These are phyloP conservation scores for Platismatia glauca DNA, from an alignment of 495 filamentous ascomycete species.

Conservation along the genomic window DNA sequence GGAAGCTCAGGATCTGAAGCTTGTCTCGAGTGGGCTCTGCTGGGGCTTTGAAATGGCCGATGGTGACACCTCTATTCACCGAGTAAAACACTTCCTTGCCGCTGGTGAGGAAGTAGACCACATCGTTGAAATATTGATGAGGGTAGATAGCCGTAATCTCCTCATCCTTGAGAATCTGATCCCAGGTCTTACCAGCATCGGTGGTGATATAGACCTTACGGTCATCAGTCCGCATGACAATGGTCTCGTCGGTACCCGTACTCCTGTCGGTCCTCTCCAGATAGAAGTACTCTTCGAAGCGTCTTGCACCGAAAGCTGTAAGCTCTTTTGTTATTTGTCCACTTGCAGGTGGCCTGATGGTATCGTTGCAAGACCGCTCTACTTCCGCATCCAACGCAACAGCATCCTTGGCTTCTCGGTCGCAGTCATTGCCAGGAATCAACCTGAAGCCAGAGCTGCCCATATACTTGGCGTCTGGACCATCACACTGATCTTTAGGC, in stretches of 20 bases:
- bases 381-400: constrained; percentile 37
- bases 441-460: constrained; percentile 83
- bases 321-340: constrained; percentile 52
- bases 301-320: constrained; percentile 48
- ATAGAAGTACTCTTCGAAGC: constrained; percentile 61
- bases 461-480: constrained; percentile 57
- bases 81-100: constrained; percentile 65
- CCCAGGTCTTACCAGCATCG: constrained; percentile 83
- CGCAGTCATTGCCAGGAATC: constrained; percentile 85
- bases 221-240: constrained; percentile 66
- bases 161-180: constrained; percentile 50
- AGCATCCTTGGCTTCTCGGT: constrained; percentile 40
- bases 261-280: constrained; percentile 68
- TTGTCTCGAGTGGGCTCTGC: constrained; percentile 35
- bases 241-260: constrained; percentile 62
- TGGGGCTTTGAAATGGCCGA: constrained; percentile 58
- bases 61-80: constrained; percentile 57
- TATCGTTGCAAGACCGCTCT: constrained; percentile 44
- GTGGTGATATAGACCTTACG: constrained; percentile 59
- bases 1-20: constrained; percentile 58
- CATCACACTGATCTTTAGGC: constrained; percentile 57
- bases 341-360: constrained; percentile 39
- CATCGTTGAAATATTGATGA: constrained; percentile 69
- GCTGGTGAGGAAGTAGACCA: constrained; percentile 73
- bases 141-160: constrained; percentile 59